Evolutionary conservation across 176 grass and related monocot species (phyloP).

Genomic region (Musa troglodytarum): DNA sequence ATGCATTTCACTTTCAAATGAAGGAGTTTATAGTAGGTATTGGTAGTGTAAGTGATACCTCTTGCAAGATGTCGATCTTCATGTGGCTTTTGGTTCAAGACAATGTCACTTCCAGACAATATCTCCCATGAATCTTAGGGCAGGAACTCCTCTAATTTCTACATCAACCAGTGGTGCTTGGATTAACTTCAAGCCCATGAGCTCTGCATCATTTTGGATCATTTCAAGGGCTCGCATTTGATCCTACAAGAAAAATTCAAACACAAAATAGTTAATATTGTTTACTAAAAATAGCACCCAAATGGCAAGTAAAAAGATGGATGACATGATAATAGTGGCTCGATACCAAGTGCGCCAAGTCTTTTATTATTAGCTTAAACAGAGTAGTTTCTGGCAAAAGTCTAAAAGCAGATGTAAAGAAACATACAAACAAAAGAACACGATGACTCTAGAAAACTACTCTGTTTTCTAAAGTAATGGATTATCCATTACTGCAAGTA

Average conservation of each 20-base stretch:
- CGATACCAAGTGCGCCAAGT: background rate
- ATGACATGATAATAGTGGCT: no score
- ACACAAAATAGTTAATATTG: background rate
- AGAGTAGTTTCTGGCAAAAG: background rate
- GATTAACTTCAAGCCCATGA: constrained; percentile 56
- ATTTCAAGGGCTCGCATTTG: constrained; percentile 81
- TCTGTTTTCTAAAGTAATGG: no score
- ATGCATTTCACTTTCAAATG: background rate
- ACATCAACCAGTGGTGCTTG: constrained; percentile 96
- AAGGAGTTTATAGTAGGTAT: background rate
- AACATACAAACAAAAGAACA: background rate
- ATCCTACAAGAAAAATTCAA: constrained; percentile 40
- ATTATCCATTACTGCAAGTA: no score
- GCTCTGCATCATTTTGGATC: constrained; percentile 63
- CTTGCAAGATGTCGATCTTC: background rate
- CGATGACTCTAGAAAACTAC: background rate
- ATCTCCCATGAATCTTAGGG: constrained; percentile 94
- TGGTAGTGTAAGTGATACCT: background rate
- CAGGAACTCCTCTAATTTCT: constrained; percentile 92
- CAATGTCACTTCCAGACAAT: constrained; percentile 72
- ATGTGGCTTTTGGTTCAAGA: background rate
- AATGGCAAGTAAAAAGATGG: background rate
- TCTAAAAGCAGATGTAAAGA: background rate
- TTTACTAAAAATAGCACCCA: background rate
- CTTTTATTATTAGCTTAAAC: background rate